Evolutionary conservation across 495 filamentous ascomycete species (phyloP), one percentile per base, ranked within the genome.

Genomic region (Bryoglossum gracile): DNA sequence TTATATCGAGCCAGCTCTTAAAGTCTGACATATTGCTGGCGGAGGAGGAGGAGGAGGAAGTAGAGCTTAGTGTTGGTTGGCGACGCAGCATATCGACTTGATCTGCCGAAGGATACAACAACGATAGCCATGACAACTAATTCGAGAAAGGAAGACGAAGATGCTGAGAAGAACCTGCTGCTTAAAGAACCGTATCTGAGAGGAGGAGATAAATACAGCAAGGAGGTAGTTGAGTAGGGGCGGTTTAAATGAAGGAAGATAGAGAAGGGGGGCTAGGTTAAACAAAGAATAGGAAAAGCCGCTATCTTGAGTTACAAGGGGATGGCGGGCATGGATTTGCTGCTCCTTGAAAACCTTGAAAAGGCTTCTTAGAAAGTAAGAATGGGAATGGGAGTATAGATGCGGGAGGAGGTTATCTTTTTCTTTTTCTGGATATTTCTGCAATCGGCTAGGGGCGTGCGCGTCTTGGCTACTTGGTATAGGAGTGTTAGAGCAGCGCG

Each of bases 271-370:
- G 43, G 42, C 41, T 45, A 33, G 42, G 41, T 46, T 25, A 23
- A 50, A 19, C 46, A 42, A 46, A n/a, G 51, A 39, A 50, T 46
- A 55, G 30, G n/a, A 17, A 55, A 11, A 39, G 23, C 47, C 32
- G 41, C 53, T 19, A 55, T 55, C 47, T 41, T 51, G 53, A 51
- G 53, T 51, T 28, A 48, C 28, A 3, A 50, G 36, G 50, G 47
- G 37, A 48, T 53, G 22, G 44, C 34, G 43, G 36, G 51, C 36
- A 53, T 17, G 37, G 19, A 34, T 51, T 51, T 53, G 47, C 51
- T 53, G 43, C 37, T 48, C 51, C 36, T 18, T 48, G 14, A 45
- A 45, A 33, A 32, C 2, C n/a, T n/a, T n/a, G n/a, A n/a, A n/a
- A n/a, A n/a, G n/a, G 42, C 28, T 43, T 41, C 4, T 48, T 23